Conservation (phyloP, 768 basidiomycete genomes). For the Podaxis sp. region DNA sequence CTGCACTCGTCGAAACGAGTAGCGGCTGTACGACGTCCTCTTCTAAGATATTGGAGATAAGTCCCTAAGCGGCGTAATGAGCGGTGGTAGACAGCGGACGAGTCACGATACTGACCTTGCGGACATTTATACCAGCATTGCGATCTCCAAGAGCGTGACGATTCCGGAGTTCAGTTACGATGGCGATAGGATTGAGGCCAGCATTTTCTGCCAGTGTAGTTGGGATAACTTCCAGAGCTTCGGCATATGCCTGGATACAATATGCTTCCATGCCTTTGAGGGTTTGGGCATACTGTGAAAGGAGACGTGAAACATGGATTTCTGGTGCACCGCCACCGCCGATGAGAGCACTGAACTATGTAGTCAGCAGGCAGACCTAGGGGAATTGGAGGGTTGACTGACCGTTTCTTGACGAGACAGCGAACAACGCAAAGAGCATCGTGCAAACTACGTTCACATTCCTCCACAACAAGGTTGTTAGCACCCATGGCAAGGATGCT, state of each 20-base stretch:
- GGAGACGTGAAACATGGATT: conserved; percentile 90
- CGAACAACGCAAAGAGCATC: conserved; percentile 99
- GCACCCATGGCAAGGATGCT: conserved; percentile 93
- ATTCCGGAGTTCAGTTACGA: conserved; percentile 97
- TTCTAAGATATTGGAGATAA: conserved; percentile 96
- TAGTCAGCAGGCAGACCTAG: background rate
- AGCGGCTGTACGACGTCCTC: conserved; percentile 97
- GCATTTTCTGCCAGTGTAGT: conserved; percentile 98
- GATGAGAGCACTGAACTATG: conserved; percentile 72
- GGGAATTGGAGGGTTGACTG: conserved; percentile 19
- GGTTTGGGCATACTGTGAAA: conserved; percentile 89
- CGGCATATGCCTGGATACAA: conserved; percentile 98
- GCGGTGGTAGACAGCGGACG: background rate
- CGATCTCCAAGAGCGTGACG: conserved; percentile 93
- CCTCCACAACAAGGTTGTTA: conserved; percentile 92
- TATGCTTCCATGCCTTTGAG: conserved; percentile 98
- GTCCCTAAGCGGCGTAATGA: conserved; percentile 51
- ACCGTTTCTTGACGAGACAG: conserved; percentile 98
- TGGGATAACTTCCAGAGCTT: conserved; percentile 96
- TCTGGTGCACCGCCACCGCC: conserved; percentile 97
- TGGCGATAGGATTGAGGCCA: conserved; percentile 95
- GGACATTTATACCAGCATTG: conserved; percentile 96
- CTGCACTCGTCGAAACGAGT: conserved; percentile 90
- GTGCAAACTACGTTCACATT: conserved; percentile 95
- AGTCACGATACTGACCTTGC: conserved; percentile 62